Conservation (phyloP, 2,329 filamentous ascomycete genomes). For the Aspergillus brunneoviolaceus region DNA sequence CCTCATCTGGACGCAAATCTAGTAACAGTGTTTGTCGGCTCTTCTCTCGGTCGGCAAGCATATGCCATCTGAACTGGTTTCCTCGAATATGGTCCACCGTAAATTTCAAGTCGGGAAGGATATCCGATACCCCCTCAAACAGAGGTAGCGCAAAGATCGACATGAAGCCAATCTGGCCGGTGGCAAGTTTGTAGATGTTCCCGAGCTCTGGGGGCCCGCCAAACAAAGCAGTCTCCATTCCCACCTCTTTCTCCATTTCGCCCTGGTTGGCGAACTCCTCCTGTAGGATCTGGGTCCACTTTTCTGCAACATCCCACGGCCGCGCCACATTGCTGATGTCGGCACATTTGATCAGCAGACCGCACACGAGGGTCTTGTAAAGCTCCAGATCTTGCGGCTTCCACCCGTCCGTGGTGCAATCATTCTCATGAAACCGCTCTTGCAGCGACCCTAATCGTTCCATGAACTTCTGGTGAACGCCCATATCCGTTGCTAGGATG, state of each 20-base stretch:
- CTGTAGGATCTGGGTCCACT: slow-evolving; percentile 92
- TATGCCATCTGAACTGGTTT: slow-evolving; percentile 71
- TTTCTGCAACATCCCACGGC: slow-evolving; percentile 74
- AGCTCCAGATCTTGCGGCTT: slow-evolving; percentile 72
- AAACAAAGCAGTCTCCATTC: slow-evolving; percentile 84
- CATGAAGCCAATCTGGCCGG: slow-evolving; percentile 94
- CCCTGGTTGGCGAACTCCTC: slow-evolving; percentile 94
- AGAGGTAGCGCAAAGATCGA: slow-evolving; percentile 90
- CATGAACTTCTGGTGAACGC: slow-evolving; percentile 96
- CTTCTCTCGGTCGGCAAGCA: slow-evolving; percentile 34
- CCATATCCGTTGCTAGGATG: slow-evolving; percentile 98
- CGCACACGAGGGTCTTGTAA: slow-evolving; percentile 78
- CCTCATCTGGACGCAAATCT: slow-evolving; percentile 22
- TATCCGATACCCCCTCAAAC: slow-evolving; percentile 81
- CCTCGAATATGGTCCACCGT: slow-evolving; percentile 75
- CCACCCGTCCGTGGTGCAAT: slow-evolving; percentile 68
- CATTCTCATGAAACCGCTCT: slow-evolving; percentile 68
- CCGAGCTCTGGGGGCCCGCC: slow-evolving; percentile 75
- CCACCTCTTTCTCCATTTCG: slow-evolving; percentile 82
- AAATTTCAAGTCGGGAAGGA: slow-evolving; percentile 82
- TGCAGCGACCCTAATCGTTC: slow-evolving; percentile 78
- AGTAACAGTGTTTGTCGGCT: slow-evolving; percentile 26
- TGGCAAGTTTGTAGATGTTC: slow-evolving; percentile 77
- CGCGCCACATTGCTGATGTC: slow-evolving; percentile 98
- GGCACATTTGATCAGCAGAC: slow-evolving; percentile 92